Percentiles rank a stretch among this genome's conserved stretches.
phyloP scores from a whole-genome alignment of 2,329 filamentous ascomycete species.

The Calonectria montana region DNA sequence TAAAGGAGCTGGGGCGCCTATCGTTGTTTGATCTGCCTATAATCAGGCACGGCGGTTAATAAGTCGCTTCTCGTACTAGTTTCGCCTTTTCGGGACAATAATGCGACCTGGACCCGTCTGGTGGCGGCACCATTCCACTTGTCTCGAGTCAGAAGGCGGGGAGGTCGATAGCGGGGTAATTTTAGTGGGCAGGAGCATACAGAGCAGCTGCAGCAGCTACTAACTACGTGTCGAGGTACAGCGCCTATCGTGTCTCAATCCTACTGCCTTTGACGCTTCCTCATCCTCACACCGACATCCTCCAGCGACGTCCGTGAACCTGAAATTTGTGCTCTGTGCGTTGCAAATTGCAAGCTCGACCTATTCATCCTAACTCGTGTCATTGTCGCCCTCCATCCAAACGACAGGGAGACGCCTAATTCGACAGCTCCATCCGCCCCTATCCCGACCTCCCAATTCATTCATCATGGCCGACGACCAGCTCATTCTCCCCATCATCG shows the following conservation, averaged over 20 bases:
- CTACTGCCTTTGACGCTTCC: not conserved
- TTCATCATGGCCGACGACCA: conserved; percentile 50
- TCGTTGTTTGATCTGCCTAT: not conserved
- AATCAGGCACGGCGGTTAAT: not conserved
- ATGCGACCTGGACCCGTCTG: not conserved
- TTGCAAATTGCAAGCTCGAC: not conserved
- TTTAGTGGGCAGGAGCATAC: conserved; percentile 12
- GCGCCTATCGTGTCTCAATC: conserved; percentile 4
- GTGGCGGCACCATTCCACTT: not conserved
- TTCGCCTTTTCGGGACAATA: conserved; percentile 22
- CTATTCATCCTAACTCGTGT: not conserved
- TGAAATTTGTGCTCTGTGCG: not conserved
- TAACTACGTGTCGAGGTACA: not conserved
- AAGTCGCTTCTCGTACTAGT: not conserved
- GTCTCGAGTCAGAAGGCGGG: conserved; percentile 19
- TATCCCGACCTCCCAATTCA: conserved; percentile 24
- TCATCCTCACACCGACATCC: conserved; percentile 21
- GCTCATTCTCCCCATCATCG: conserved; percentile 73
- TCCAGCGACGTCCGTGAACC: not conserved
- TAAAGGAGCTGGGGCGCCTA: not conserved
- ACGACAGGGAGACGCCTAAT: not conserved
- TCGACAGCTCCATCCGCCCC: not conserved
- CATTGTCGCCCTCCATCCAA: not conserved
- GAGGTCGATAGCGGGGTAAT: conserved; percentile 19
- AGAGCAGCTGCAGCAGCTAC: not conserved